Evolutionary conservation across 495 filamentous ascomycete species (phyloP).

Genomic region (Penicillium soppii): DNA sequence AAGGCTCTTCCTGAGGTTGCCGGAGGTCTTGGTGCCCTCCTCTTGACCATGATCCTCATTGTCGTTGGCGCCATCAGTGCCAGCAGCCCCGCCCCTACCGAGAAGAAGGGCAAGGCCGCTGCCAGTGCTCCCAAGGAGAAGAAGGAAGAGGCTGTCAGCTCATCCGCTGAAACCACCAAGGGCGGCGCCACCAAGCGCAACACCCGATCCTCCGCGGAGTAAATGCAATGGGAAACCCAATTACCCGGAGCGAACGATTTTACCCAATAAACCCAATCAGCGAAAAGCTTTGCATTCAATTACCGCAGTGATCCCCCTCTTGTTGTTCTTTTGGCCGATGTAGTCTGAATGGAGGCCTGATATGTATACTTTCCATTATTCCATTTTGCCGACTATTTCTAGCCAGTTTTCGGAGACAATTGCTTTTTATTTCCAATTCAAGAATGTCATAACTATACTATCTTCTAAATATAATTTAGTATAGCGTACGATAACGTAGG

Average conservation of each 20-base stretch:
- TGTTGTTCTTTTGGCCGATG: conserved; percentile 4
- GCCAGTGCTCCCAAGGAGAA: conserved; percentile 78
- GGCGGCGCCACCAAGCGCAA: conserved; percentile 64
- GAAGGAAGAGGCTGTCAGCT: conserved; percentile 64
- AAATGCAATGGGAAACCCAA: conserved; percentile 18
- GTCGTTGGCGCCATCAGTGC: conserved; percentile 57
- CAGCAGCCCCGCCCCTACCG: conserved; percentile 54
- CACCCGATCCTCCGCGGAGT: conserved; percentile 58
- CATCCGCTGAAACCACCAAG: conserved; percentile 66
- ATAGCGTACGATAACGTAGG: no score
- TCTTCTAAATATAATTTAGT: no score
- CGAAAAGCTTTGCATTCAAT: conserved; percentile 7
- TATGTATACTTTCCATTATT: conserved; percentile 5
- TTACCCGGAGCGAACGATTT: not conserved
- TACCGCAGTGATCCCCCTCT: conserved; percentile 7
- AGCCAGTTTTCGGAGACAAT: conserved; percentile 1
- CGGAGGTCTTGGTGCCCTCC: conserved; percentile 68
- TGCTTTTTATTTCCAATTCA: not conserved
- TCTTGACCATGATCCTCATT: conserved; percentile 66
- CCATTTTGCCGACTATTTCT: not conserved
- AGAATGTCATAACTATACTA: not conserved
- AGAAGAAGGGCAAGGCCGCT: conserved; percentile 70
- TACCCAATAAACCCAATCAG: not conserved
- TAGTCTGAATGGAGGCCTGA: conserved; percentile 5
- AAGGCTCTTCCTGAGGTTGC: conserved; percentile 91